Conservation (phyloP, 1,139 yeast genomes). For the Petasospora rhodanensis region DNA sequence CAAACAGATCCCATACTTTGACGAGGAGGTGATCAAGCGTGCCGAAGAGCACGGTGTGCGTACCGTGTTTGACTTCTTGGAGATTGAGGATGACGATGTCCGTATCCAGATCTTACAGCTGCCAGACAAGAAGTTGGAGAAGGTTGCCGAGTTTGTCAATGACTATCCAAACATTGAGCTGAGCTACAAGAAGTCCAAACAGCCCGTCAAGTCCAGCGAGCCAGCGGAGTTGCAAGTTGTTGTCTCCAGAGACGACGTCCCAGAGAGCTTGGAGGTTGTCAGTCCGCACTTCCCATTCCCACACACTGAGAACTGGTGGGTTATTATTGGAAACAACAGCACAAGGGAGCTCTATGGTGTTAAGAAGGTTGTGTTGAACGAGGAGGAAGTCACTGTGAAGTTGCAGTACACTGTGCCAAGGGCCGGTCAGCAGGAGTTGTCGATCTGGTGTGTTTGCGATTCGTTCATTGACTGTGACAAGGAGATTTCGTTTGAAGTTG, state of each 20-base stretch:
- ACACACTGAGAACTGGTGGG: slow-evolving; percentile 82
- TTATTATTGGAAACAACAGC: slow-evolving; percentile 67
- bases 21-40: slow-evolving; percentile 48
- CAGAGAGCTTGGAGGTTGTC: slow-evolving; percentile 59
- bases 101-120: slow-evolving; percentile 62
- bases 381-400: slow-evolving; percentile 48
- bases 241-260: slow-evolving; percentile 69
- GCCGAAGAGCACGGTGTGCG: slow-evolving; percentile 56
- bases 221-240: slow-evolving; percentile 46
- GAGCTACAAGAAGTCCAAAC: slow-evolving; percentile 41
- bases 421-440: slow-evolving; percentile 56
- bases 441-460: slow-evolving; percentile 87
- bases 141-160: slow-evolving; percentile 85
- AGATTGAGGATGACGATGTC: slow-evolving; percentile 76
- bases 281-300: slow-evolving; percentile 51
- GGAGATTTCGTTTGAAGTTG: slow-evolving; percentile 54
- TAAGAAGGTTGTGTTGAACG: slow-evolving; percentile 54
- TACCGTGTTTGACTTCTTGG: slow-evolving; percentile 80
- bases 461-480: slow-evolving; percentile 89
- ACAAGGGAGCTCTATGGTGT: slow-evolving; percentile 67
- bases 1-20: slow-evolving; percentile 74
- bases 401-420: slow-evolving; percentile 57
- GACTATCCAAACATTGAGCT: slow-evolving; percentile 84
- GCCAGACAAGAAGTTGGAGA: slow-evolving; percentile 40
- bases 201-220: slow-evolving; percentile 39